Conservation (phyloP, 768 basidiomycete species). For the Serendipita sp. region DNA sequence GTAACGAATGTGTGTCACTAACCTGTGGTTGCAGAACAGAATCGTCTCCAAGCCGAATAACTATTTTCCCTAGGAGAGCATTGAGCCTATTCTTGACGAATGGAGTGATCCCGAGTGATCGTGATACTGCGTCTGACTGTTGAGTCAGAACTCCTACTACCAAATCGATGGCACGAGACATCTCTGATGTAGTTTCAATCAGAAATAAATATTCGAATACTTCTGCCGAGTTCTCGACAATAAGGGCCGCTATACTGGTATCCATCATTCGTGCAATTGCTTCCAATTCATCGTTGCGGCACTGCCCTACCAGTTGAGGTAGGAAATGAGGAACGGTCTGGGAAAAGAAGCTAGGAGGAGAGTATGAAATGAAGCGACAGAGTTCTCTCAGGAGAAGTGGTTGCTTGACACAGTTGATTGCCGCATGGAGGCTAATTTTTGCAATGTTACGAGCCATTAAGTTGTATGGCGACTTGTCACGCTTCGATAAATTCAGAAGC, state of each 20-base stretch:
- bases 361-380: slow-evolving; percentile 49
- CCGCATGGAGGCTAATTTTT: slow-evolving; percentile 46
- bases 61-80: slow-evolving; percentile 54
- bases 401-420: slow-evolving; percentile 38
- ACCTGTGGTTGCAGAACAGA: slow-evolving; percentile 18
- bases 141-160: slow-evolving; percentile 41
- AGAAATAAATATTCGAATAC: slow-evolving; percentile 56
- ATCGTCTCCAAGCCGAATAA: slow-evolving; percentile 62
- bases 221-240: slow-evolving; percentile 38
- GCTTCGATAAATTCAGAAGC: slow-evolving; percentile 41
- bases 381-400: slow-evolving; percentile 44
- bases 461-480: slow-evolving; percentile 40
- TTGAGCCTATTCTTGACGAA: slow-evolving; percentile 52
- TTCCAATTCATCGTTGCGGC: slow-evolving; percentile 41
- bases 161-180: slow-evolving; percentile 43
- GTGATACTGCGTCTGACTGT: slow-evolving; percentile 21
- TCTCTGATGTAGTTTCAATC: slow-evolving; percentile 34
- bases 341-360: slow-evolving; percentile 42
- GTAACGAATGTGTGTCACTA: slow-evolving; percentile 6
- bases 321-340: slow-evolving; percentile 47
- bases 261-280: slow-evolving; percentile 39
- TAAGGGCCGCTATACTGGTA: slow-evolving; percentile 29
- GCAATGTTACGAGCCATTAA: slow-evolving; percentile 56
- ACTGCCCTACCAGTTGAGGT: slow-evolving; percentile 48
- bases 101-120: slow-evolving; percentile 26